A percentile compares a stretch with the other conserved stretches of the same genome.
phyloP scores from a whole-genome alignment of 345 rosid species.

The Sonneratia alba region DNA sequence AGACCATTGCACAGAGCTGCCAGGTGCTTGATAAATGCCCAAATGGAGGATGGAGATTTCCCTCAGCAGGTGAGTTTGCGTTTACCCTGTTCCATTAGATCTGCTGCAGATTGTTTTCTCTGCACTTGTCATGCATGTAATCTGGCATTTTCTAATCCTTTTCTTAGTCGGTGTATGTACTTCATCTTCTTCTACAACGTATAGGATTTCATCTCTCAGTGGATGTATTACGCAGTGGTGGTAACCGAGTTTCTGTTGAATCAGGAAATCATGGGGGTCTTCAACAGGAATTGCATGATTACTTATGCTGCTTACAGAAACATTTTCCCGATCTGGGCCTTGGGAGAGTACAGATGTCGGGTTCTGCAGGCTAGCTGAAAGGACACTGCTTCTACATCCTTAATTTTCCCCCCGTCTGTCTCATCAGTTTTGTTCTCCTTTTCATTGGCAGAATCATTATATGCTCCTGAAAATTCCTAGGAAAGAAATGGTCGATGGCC shows the following conservation, averaged over 20 bases:
- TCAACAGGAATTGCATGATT: conserved; percentile 13
- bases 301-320: conserved; percentile 6
- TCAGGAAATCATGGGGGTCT: conserved; percentile 12
- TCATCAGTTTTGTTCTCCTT: background rate
- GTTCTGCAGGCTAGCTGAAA: conserved; percentile 6
- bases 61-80: conserved; percentile 18
- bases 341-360: conserved; percentile 9
- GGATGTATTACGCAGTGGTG: background rate
- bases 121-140: no score
- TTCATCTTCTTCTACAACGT: background rate
- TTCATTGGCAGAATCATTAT: background rate
- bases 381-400: background rate
- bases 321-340: conserved; percentile 14
- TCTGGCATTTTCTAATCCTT: background rate
- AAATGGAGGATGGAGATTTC: conserved; percentile 20
- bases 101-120: background rate
- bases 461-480: background rate
- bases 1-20: conserved; percentile 19
- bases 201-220: background rate
- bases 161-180: background rate
- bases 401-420: background rate
- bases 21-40: conserved; percentile 16
- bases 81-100: background rate
- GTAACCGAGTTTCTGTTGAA: background rate
- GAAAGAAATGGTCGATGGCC: no score